Evolutionary conservation across 257 asterid species (phyloP), one percentile per base, ranked within the genome.

Genomic region (Jacaranda mimosifolia): DNA sequence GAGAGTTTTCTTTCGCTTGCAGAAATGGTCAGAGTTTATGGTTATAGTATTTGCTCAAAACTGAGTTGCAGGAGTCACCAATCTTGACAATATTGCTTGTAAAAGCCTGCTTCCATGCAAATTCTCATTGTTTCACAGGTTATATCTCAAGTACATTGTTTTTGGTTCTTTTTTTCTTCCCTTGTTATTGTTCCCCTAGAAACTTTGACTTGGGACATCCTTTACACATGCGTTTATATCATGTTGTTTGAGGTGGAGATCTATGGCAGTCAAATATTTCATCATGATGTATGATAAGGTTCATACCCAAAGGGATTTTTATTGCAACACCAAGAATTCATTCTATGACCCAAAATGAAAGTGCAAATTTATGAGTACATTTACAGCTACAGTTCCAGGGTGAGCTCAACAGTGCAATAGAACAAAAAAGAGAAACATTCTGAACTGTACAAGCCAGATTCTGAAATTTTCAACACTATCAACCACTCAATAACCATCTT

Each of bases 71-170:
- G 39, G 64, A 51, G 65, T 67, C 5, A 1, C 17, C 38, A 63
- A 15, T 48, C 43, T 46, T 45, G 51, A 57, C 76, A 51, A n/a
- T 7, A 12, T 43, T 68, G 55, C 32, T 49, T 68, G 72, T 76
- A 17, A 18, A 63, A 66, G 19, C 36, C 72, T 60, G 32, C 32
- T 26, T 26, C 32, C 2, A 26, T 26, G 32, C 36, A 18, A 57
- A 7, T 57, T 6, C 11, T 6, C 14, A 57, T 2, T 18, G 5
- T 57, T 57, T 18, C 38, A 55, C 62, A 17, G 1, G 62, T 9
- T 57, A 18, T 8, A 18, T 19, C 38, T 38, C 18, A 19, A 18
- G 36, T 19, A 57, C 38, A 18, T 26, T 26, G 32, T 26, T 26
- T 26, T 26, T n/a, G n/a, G n/a, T n/a, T 26, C 32, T 26, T 26